A percentile compares a stretch with the other conserved stretches of the same genome.
Evolutionary conservation across 2,329 filamentous ascomycete species (phyloP).

Genomic region (Cadophora malorum): DNA sequence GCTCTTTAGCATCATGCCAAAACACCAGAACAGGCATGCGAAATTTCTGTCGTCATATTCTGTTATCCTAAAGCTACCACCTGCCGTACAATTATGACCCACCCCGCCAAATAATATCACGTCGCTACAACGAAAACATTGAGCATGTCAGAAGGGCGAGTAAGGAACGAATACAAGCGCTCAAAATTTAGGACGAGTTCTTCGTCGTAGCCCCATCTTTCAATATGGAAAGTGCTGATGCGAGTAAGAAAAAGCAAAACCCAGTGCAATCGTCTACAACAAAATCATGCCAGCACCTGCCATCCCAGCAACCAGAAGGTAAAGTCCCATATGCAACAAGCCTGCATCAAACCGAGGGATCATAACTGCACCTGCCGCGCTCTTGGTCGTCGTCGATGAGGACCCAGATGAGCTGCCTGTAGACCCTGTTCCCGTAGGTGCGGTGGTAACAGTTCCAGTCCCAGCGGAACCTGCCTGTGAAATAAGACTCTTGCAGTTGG

Average conservation of each 20-base stretch:
- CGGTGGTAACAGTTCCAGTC: constrained; percentile 59
- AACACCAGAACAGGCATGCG: neutral
- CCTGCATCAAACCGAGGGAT: constrained; percentile 54
- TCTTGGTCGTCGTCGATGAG: constrained; percentile 37
- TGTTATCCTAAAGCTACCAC: neutral
- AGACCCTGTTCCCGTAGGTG: constrained; percentile 49
- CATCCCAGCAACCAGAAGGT: constrained; percentile 55
- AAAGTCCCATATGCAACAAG: constrained; percentile 54
- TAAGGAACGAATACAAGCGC: neutral
- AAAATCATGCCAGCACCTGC: constrained; percentile 61
- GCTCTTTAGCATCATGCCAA: neutral
- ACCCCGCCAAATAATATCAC: neutral
- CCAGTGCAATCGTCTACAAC: constrained; percentile 49
- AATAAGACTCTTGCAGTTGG: constrained; percentile 64
- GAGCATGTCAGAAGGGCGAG: neutral
- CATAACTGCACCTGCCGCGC: constrained; percentile 50
- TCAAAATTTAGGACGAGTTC: neutral
- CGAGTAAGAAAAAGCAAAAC: constrained; percentile 24
- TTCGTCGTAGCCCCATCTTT: constrained; percentile 11
- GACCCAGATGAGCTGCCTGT: constrained; percentile 40
- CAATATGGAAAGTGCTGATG: constrained; percentile 25
- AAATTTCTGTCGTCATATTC: neutral
- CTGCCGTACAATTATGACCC: neutral
- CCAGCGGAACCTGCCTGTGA: constrained; percentile 67
- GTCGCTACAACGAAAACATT: neutral